Conservation (phyloP, 768 basidiomycete species). For the Suillus subalutaceus region DNA sequence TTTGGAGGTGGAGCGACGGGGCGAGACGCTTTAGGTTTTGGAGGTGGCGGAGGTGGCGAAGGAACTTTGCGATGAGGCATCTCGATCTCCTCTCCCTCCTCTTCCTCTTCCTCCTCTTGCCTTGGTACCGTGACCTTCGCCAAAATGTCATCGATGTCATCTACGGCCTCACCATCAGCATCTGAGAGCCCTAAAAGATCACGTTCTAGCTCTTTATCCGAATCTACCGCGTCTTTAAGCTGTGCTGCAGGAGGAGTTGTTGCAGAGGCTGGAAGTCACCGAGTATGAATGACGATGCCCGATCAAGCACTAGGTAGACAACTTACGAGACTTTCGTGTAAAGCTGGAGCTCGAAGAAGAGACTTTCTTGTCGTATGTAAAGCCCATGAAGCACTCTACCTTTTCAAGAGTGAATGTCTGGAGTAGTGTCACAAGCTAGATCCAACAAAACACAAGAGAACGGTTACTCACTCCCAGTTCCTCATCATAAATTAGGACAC, state of each 20-base stretch:
- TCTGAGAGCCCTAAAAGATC: constrained; percentile 35
- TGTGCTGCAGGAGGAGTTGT: constrained; percentile 28
- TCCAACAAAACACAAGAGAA: constrained; percentile 2
- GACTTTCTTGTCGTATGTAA: constrained; percentile 54
- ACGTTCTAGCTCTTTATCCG: constrained; percentile 31
- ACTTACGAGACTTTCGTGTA: constrained; percentile 28
- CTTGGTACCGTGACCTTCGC: constrained; percentile 28
- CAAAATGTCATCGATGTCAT: constrained; percentile 47
- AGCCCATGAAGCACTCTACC: constrained; percentile 63
- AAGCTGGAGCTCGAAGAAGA: constrained; percentile 26
- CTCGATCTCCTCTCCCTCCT: constrained; percentile 31
- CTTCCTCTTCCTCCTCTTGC: constrained; percentile 41
- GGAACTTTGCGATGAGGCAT: constrained; percentile 24
- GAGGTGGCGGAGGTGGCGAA: constrained; percentile 33
- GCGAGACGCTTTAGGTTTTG: constrained; percentile 37
- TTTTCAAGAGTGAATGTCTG: constrained; percentile 78
- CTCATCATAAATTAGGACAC: constrained; percentile 81
- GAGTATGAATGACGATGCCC: constrained; percentile 5
- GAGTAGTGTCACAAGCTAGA: constrained; percentile 18
- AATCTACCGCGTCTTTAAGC: constrained; percentile 31
- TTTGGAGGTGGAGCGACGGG: constrained; percentile 27
- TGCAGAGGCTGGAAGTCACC: constrained; percentile 20
- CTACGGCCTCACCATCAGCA: constrained; percentile 44
- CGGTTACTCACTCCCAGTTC: constrained; percentile 57
- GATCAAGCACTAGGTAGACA: neutral